phyloP scores from a whole-genome alignment of 306 rosid species.

The Canavalia gladiata region DNA sequence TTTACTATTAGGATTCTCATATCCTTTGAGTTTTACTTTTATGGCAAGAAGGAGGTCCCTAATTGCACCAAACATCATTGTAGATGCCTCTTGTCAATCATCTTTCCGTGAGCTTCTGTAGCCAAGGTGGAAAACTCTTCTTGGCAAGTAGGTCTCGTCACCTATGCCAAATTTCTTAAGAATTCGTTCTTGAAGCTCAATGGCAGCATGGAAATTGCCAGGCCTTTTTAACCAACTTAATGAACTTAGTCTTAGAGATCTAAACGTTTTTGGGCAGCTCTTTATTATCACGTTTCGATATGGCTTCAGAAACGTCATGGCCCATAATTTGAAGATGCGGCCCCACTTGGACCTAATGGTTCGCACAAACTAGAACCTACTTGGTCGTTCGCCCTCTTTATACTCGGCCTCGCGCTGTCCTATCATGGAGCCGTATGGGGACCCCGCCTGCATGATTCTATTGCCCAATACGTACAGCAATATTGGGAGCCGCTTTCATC shows the following conservation, averaged over 20 bases:
- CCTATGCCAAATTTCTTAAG: slow-evolving; percentile 74
- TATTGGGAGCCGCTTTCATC: too few relatives aligned
- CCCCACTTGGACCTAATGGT: too few relatives aligned
- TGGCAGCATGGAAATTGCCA: slow-evolving; percentile 64
- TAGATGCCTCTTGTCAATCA: slow-evolving; percentile 66
- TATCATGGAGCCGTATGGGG: too few relatives aligned
- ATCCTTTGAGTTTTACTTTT: slow-evolving; percentile 51
- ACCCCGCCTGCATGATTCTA: too few relatives aligned
- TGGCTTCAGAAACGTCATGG: too few relatives aligned
- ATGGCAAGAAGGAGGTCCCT: slow-evolving; percentile 59
- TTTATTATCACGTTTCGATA: too few relatives aligned
- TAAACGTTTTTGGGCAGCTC: background rate
- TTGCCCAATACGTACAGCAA: too few relatives aligned
- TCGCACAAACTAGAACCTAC: too few relatives aligned
- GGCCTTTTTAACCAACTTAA: slow-evolving; percentile 63
- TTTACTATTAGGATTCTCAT: slow-evolving; percentile 41
- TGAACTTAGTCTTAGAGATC: slow-evolving; percentile 68
- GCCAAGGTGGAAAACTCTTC: slow-evolving; percentile 54
- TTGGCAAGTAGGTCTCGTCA: slow-evolving; percentile 65
- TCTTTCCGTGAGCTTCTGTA: slow-evolving; percentile 50
- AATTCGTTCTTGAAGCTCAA: slow-evolving; percentile 58
- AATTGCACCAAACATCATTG: slow-evolving; percentile 69
- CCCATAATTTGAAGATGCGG: too few relatives aligned
- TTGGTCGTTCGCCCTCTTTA: too few relatives aligned
- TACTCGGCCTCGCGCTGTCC: too few relatives aligned